Evolutionary conservation across 2,329 filamentous ascomycete species (phyloP).

Genomic region (Phialophora macrospora): DNA sequence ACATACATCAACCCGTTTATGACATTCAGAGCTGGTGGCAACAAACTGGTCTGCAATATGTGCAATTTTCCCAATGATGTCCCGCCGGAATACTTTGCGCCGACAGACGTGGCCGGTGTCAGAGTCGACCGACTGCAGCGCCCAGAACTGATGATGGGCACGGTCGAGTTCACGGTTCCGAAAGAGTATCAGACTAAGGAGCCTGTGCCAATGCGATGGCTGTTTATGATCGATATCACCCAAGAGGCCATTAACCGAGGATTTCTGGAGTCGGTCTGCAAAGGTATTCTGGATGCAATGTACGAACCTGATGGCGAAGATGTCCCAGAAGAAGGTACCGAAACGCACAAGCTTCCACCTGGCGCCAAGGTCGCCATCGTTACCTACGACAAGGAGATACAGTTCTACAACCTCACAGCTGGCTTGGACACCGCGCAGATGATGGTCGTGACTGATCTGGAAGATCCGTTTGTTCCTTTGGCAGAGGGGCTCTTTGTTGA

Average conservation of each 20-base stretch:
- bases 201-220: conserved; percentile 81
- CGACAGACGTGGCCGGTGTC: conserved; percentile 82
- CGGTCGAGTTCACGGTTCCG: conserved; percentile 93
- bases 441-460: conserved; percentile 97
- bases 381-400: conserved; percentile 94
- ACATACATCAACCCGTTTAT: conserved; percentile 99
- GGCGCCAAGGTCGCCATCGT: conserved; percentile 92
- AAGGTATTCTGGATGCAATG: conserved; percentile 81
- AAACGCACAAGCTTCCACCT: conserved; percentile 66
- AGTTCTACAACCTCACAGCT: conserved; percentile 94
- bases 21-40: conserved; percentile 91
- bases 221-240: conserved; percentile 92
- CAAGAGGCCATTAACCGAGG: conserved; percentile 90
- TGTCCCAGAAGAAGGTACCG: conserved; percentile 59
- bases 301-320: conserved; percentile 70
- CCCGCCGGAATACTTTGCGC: conserved; percentile 87
- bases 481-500: conserved; percentile 94
- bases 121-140: conserved; percentile 86
- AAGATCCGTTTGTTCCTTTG: conserved; percentile 93
- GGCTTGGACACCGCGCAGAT: conserved; percentile 87
- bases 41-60: conserved; percentile 97
- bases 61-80: conserved; percentile 98
- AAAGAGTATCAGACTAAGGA: conserved; percentile 99
- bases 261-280: conserved; percentile 86
- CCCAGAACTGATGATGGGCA: conserved; percentile 86